phyloP scores from a whole-genome alignment of 306 rosid species.

The Castanea mollissima region DNA sequence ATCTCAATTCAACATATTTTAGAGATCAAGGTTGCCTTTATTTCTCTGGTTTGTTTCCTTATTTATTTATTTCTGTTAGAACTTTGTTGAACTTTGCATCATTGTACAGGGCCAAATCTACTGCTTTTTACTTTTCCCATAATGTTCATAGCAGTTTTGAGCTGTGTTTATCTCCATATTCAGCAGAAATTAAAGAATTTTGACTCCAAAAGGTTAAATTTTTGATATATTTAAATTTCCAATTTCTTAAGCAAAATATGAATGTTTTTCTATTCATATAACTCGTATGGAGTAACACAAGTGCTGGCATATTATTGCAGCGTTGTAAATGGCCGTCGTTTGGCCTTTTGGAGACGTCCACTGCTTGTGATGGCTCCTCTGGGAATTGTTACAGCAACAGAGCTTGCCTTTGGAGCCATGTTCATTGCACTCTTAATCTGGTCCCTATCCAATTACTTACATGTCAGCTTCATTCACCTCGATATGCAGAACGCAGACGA shows the following conservation, averaged over 20 bases:
- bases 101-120: slow-evolving; percentile 46
- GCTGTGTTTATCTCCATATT: slow-evolving; percentile 60
- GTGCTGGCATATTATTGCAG: slow-evolving; percentile 5
- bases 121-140: slow-evolving; percentile 62
- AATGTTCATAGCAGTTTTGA: slow-evolving; percentile 48
- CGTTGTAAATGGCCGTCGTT: not conserved
- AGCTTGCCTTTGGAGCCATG: slow-evolving; percentile 48
- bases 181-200: slow-evolving; percentile 22
- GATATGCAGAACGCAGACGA: slow-evolving; percentile 32
- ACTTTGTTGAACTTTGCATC: not conserved
- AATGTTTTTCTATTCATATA: not conserved
- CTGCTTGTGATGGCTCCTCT: slow-evolving; percentile 46
- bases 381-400: slow-evolving; percentile 53
- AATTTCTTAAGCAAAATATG: not conserved
- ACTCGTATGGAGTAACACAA: too few species aligned
- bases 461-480: slow-evolving; percentile 51
- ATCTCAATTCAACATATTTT: slow-evolving; percentile 49
- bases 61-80: not conserved
- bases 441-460: slow-evolving; percentile 64
- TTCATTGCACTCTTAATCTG: slow-evolving; percentile 57
- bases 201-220: slow-evolving; percentile 25
- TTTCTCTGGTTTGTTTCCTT: not conserved
- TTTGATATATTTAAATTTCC: not conserved
- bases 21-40: slow-evolving; percentile 42
- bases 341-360: slow-evolving; percentile 45